phyloP scores from a whole-genome alignment of 1,284 basidiomycete genomes.

The Schizophyllum amplum region DNA sequence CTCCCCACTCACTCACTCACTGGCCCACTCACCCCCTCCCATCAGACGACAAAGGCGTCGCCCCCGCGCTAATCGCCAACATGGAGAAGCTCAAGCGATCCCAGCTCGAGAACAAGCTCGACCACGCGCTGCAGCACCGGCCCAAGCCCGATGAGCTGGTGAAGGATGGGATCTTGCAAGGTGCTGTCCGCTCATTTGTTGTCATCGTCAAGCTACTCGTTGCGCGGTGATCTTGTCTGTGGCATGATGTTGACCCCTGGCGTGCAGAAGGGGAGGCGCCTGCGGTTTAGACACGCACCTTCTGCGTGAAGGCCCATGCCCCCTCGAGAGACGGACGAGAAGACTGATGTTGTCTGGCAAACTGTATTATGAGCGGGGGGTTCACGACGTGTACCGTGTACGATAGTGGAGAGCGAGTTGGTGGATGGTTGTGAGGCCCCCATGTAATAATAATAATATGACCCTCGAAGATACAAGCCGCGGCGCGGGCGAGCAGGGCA shows the following conservation, averaged over 20 bases:
- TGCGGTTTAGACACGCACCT: neutral
- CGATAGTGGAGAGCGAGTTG: neutral
- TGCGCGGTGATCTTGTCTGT: neutral
- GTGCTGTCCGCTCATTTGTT: no score
- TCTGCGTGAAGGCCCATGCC: neutral
- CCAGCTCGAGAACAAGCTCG: constrained; percentile 69
- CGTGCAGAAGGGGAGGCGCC: constrained; percentile 7
- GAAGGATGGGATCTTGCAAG: constrained; percentile 60
- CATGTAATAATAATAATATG: neutral
- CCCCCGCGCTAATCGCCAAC: constrained; percentile 63
- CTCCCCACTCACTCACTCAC: no score
- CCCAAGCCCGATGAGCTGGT: constrained; percentile 65
- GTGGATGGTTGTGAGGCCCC: no score
- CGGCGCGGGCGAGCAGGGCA: neutral
- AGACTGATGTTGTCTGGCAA: neutral
- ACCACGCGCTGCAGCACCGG: constrained; percentile 54
- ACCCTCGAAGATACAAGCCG: neutral
- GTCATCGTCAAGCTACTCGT: no score
- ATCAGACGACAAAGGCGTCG: constrained; percentile 55
- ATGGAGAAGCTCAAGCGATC: constrained; percentile 57
- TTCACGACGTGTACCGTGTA: neutral
- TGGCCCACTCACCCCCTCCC: neutral
- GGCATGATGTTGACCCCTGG: constrained; percentile 5
- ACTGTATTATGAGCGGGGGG: neutral
- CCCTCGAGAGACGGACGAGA: no score